phyloP scores from a whole-genome alignment of 1,284 basidiomycete species.

The Apiotrichum porosum region DNA sequence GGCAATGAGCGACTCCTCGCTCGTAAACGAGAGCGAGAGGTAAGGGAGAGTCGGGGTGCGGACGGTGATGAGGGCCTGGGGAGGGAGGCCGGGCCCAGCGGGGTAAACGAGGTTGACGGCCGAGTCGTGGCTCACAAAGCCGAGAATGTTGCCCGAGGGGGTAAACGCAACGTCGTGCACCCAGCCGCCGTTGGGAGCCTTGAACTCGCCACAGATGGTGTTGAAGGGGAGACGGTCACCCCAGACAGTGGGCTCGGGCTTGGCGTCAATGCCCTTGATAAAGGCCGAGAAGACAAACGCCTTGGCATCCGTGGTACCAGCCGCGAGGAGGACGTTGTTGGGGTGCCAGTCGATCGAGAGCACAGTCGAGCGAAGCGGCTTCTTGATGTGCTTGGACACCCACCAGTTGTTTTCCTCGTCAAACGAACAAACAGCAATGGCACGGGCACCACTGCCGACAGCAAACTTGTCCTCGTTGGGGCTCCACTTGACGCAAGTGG shows the following conservation, averaged over 20 bases:
- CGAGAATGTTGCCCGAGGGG: conserved; percentile 84
- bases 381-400: conserved; percentile 96
- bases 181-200: conserved; percentile 87
- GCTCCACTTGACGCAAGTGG: conserved; percentile 93
- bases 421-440: conserved; percentile 90
- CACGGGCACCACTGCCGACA: conserved; percentile 91
- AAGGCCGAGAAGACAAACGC: conserved; percentile 98
- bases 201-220: conserved; percentile 91
- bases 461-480: conserved; percentile 99
- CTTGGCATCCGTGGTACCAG: conserved; percentile 91
- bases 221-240: conserved; percentile 97
- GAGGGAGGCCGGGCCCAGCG: conserved; percentile 54
- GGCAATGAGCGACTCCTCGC: conserved; percentile 74
- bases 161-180: conserved; percentile 95
- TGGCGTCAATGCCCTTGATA: conserved; percentile 97
- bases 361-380: conserved; percentile 90
- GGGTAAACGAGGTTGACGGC: conserved; percentile 86
- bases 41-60: conserved; percentile 71
- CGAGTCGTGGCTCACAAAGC: conserved; percentile 91
- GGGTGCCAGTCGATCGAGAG: conserved; percentile 95
- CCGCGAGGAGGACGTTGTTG: conserved; percentile 90
- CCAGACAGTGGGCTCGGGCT: conserved; percentile 89
- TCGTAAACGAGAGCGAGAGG: conserved; percentile 76
- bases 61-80: conserved; percentile 61
- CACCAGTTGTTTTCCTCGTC: conserved; percentile 99